Conservation (phyloP, 192 early-diverging fungal species). For the Mortierella claussenii region DNA sequence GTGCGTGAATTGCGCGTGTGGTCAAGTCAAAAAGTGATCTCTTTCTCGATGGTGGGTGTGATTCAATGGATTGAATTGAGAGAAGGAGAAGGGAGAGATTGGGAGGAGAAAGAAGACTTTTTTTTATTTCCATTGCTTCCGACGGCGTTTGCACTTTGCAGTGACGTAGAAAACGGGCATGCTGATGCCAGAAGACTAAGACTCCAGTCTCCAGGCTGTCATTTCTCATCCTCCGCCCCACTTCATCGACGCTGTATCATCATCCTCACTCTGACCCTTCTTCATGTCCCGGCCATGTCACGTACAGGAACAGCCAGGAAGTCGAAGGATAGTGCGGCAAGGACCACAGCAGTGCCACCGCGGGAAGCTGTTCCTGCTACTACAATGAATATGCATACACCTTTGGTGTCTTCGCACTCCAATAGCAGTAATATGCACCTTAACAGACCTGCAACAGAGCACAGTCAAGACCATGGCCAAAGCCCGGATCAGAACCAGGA, state of each 20-base stretch:
- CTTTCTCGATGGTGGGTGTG: neutral
- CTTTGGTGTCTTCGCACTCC: neutral
- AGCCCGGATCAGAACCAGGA: neutral
- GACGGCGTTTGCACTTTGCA: neutral
- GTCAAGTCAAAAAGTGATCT: neutral
- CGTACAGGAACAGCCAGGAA: neutral
- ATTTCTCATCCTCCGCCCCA: neutral
- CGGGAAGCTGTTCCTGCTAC: too few relatives aligned
- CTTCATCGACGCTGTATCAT: too few relatives aligned
- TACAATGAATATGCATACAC: neutral
- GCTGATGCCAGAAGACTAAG: too few relatives aligned
- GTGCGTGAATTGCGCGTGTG: neutral
- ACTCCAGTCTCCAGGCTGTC: neutral
- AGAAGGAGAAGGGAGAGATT: slow-evolving; percentile 1
- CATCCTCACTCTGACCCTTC: neutral
- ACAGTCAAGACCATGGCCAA: neutral
- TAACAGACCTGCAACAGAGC: too few relatives aligned
- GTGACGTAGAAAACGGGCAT: too few relatives aligned
- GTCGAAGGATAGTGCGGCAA: neutral
- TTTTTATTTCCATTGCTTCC: too few relatives aligned
- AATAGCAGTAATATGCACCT: neutral
- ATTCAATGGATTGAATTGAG: slow-evolving; percentile 3
- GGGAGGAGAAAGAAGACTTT: slow-evolving; percentile 3
- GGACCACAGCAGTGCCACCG: too few relatives aligned
- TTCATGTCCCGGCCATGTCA: neutral